Percentiles rank a stretch among this genome's conserved stretches.
These are phyloP conservation scores for Apiospora sp. DNA, from an alignment of 2,329 filamentous ascomycete species.

Conservation along the genomic window DNA sequence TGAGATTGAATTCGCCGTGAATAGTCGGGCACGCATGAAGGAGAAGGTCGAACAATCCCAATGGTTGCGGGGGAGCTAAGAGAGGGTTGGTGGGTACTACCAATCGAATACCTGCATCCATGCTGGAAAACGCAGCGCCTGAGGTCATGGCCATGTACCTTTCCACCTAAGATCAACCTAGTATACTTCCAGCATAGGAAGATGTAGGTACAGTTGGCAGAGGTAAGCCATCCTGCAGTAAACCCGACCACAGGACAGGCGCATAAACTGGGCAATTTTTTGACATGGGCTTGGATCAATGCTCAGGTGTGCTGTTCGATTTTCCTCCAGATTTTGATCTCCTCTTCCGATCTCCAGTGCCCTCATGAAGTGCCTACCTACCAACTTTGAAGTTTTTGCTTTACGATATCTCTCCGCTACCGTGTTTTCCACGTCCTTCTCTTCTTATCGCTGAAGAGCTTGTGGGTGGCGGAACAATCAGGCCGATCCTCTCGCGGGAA, in stretches of 20 bases:
- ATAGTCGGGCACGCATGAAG: conserved; percentile 13
- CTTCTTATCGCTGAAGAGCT: conserved; percentile 20
- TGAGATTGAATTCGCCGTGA: neutral
- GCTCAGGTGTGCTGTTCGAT: conserved; percentile 6
- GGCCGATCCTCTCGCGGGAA: conserved; percentile 14
- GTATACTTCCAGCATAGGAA: conserved; percentile 16
- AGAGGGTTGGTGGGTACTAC: neutral
- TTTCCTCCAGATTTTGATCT: conserved; percentile 13
- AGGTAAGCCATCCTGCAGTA: conserved; percentile 10
- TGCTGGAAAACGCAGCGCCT: too few relatives aligned
- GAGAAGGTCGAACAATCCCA: neutral
- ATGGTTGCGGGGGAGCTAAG: conserved; percentile 13
- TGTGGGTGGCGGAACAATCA: conserved; percentile 19
- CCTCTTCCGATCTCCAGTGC: neutral
- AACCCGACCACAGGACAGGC: conserved; percentile 18
- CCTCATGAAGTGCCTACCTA: neutral
- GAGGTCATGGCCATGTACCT: conserved; percentile 1
- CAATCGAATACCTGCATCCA: conserved; percentile 20
- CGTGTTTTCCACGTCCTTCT: neutral
- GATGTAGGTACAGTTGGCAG: conserved; percentile 12
- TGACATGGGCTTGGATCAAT: conserved; percentile 23
- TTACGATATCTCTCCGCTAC: neutral
- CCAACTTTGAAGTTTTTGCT: conserved; percentile 4
- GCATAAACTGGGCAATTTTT: conserved; percentile 23
- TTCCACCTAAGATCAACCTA: conserved; percentile 8